A percentile compares a stretch with the other conserved stretches of the same genome.
These are phyloP conservation scores for Rossbeevera mucosa DNA, from an alignment of 768 basidiomycete species.

Conservation along the genomic window DNA sequence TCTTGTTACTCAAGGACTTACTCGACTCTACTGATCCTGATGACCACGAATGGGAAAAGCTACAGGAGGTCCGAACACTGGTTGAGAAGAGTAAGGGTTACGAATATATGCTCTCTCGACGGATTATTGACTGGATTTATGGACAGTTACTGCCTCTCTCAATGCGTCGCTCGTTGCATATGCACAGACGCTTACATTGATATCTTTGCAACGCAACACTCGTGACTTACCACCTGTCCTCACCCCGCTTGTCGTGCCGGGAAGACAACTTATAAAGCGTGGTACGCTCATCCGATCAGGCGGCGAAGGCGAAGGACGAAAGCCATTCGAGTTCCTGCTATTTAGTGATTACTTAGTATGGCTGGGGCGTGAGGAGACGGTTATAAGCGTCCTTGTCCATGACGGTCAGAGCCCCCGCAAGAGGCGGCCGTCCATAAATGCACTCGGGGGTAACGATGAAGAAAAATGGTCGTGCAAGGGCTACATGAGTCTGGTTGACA, in stretches of 20 bases:
- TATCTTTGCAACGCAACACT: slow-evolving; percentile 77
- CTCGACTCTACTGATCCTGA: slow-evolving; percentile 59
- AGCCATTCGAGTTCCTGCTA: slow-evolving; percentile 65
- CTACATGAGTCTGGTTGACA: slow-evolving; percentile 61
- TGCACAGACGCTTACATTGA: slow-evolving; percentile 66
- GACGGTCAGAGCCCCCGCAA: slow-evolving; percentile 20
- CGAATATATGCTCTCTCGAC: neutral
- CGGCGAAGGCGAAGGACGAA: slow-evolving; percentile 42
- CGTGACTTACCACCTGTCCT: slow-evolving; percentile 72
- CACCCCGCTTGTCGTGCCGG: slow-evolving; percentile 73
- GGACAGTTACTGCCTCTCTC: slow-evolving; percentile 66
- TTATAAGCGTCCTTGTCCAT: slow-evolving; percentile 15
- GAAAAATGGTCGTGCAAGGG: slow-evolving; percentile 76
- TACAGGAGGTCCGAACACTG: slow-evolving; percentile 56
- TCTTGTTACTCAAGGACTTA: slow-evolving; percentile 78
- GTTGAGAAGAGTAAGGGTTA: slow-evolving; percentile 67
- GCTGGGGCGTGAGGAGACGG: slow-evolving; percentile 53
- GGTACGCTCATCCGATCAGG: slow-evolving; percentile 51
- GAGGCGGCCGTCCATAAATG: slow-evolving; percentile 16
- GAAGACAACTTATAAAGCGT: slow-evolving; percentile 72
- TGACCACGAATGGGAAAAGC: slow-evolving; percentile 61
- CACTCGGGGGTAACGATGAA: slow-evolving; percentile 38
- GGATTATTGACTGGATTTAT: slow-evolving; percentile 8
- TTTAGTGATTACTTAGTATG: slow-evolving; percentile 82
- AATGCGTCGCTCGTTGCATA: slow-evolving; percentile 78